Base-by-base conservation (phyloP, 1,139 yeast genomes). In the Magnusiomyces suaveolens region DNA sequence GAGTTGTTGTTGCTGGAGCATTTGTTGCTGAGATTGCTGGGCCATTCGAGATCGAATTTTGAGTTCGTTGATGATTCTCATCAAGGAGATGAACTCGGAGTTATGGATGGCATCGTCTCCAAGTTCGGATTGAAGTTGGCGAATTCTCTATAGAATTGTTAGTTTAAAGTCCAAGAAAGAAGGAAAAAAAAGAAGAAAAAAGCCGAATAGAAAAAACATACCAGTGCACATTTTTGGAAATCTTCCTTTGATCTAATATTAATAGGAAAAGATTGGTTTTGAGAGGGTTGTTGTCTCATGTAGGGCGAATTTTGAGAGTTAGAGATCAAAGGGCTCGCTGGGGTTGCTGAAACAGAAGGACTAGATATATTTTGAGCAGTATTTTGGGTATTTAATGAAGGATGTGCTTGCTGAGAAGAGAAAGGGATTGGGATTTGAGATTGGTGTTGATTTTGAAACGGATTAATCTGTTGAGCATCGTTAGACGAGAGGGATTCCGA, bases 31-130 rank as follows among this genome's bases (percentile, higher is more conserved):
- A 4, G 25, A 18, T 25, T 20, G 18, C 20, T 41, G 44, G 16
- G 44, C 44, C 44, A 41, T 21, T 41, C 44, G 44, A 6, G 44
- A 20, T 41, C 44, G 24, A 16, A 20, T 4, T 20, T 21, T 3
- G 52, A 68, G 60, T 49, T 63, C 62, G 43, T 64, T 62, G 44
- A 70, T 60, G 10, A 66, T 56, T 38, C 60, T 60, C 41, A 69
- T 60, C 39, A 70, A 55, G 54, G 68, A 69, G 24, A 68, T 56
- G 55, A 64, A 66, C 60, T 70, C 74, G n/a, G 65, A 62, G 54
- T 64, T 66, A 41, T 63, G 57, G 38, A 70, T 83, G 24, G 67
- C 68, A 38, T 60, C 63, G n/a, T 65, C 69, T 26, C 72, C 71
- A 38, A 68, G 65, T 43, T 64, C 68, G 23, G 23, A 8, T 18